Base-by-base conservation (phyloP, 2,329 filamentous ascomycete genomes). In the Xenoacremonium recifei region DNA sequence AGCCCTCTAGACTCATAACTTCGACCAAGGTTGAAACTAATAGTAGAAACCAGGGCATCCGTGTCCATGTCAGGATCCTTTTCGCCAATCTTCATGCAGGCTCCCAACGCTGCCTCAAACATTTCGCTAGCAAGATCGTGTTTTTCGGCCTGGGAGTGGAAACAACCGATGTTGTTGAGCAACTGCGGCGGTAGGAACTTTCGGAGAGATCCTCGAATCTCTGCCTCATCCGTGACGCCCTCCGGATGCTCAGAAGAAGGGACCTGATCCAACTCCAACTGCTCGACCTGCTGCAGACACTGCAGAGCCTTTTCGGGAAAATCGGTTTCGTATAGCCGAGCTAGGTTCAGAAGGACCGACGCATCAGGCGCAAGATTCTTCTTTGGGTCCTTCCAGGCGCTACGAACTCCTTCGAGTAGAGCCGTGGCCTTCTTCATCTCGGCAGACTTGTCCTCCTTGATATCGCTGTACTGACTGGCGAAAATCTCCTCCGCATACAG, bases 91-190 rank as follows among this genome's bases (percentile, higher is more conserved):
- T 87, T 86, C 55, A 95, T 83, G 60, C 91, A 96, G 13, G 92
- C 89, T 49, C 85, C 86, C 40, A 99, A 71, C 0, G 91, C 93
- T n/a, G 87, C 84, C 64, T 99, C 89, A 62, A 97, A 99, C 68
- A 95, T 79, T 37, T 92, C 85, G 51, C 88, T 85, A 17, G 93
- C 91, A 47, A 82, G 75, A 16, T 85, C 81, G 49, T 87, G 84
- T 60, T 89, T 90, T 56, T 95, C 90, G 3, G 83, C 78, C 61
- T 96, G 90, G 53, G 89, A 96, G 54, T 95, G 82, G 68, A 97
- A 97, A 65, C 91, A 96, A 5, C 89, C 93, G 62, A 97, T 95
- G 63, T 99, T 99, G 73, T 97, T 99, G 32, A 99, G 77, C 3
- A 97, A 75, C 59, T 96, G 90, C 4, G 93, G 93, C 1, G 91